Conservation (phyloP, 768 basidiomycete species). For the Russula lepida region DNA sequence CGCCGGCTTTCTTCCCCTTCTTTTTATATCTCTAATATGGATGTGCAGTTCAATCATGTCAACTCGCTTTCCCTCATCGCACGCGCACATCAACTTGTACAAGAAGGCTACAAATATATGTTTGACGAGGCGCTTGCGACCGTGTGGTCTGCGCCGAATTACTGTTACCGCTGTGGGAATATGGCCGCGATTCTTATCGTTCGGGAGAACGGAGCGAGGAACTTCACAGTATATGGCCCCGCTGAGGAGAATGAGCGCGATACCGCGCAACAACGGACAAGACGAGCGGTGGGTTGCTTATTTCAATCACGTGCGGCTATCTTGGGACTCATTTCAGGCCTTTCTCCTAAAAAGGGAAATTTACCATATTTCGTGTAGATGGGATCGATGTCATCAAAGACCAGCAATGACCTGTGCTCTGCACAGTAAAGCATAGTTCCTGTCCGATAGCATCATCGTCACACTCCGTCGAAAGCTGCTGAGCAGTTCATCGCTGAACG, state of each 20-base stretch:
- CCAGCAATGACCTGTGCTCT: too few species aligned
- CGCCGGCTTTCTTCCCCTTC: constrained; percentile 12
- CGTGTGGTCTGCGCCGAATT: constrained; percentile 89
- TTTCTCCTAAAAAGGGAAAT: constrained; percentile 32
- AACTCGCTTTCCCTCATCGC: constrained; percentile 85
- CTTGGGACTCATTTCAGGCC: not conserved
- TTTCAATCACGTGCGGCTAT: not conserved
- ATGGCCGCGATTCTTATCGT: constrained; percentile 87
- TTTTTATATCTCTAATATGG: not conserved
- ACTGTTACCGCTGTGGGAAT: constrained; percentile 82
- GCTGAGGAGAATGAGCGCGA: constrained; percentile 87
- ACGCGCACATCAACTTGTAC: constrained; percentile 93
- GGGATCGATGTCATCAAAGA: not conserved
- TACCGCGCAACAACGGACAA: constrained; percentile 58
- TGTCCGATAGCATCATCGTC: too few species aligned
- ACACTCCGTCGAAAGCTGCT: too few species aligned
- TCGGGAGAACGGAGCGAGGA: constrained; percentile 51
- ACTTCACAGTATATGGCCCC: constrained; percentile 79
- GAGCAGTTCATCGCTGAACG: too few species aligned
- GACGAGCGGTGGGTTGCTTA: constrained; percentile 55
- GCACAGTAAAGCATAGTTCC: not conserved
- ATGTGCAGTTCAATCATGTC: constrained; percentile 77
- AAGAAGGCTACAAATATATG: constrained; percentile 96
- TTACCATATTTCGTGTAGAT: constrained; percentile 48
- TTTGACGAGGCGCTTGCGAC: constrained; percentile 88